Base-by-base conservation (phyloP, 441 rosid genomes). In the Gossypium laxum region DNA sequence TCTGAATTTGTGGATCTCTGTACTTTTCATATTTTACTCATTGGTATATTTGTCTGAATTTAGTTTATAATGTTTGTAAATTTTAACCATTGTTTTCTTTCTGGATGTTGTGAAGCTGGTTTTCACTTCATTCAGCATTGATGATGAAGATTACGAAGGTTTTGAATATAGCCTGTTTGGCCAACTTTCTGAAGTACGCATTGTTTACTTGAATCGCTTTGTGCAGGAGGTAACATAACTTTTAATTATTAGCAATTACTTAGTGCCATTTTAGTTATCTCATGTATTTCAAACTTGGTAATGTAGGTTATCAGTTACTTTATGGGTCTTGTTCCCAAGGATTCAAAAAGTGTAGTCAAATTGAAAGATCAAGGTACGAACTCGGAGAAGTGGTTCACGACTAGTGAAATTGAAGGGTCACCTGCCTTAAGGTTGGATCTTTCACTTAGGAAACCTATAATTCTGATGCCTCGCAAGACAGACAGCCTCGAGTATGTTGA, bases 111-210 rank as follows among this genome's bases (percentile, higher is more conserved):
- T 85, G 87, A 85, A n/a, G 99, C 77, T 95, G 83, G 77, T 82
- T 76, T 95, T 95, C 78, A 85, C 90, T 77, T 92, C 99, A 71
- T 95, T 92, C 81, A 89, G 82, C 77, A 67, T 66, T 74, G 92
- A 86, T 61, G 98, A 95, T 79, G 96, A 89, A 57, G 99, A 95
- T 79, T 82, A 92, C 73, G 79, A 86, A 78, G 99, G 99, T 75
- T 95, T 85, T 65, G 99, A 95, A 58, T 95, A 84, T 82, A 80
- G 90, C 84, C 91, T 95, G 74, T 76, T 76, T 75, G 99, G 99
- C 54, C 88, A 95, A 85, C 89, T 95, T 76, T 95, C 99, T 70
- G 99, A 95, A 95, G 98, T 95, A 71, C 96, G 96, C 54, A 32
- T 95, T 81, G 93, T 95, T 75, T 95, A 89, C 85, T 81, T 95